Conservation (phyloP, 208 protist species). For the Novymonas esmeraldas region DNA sequence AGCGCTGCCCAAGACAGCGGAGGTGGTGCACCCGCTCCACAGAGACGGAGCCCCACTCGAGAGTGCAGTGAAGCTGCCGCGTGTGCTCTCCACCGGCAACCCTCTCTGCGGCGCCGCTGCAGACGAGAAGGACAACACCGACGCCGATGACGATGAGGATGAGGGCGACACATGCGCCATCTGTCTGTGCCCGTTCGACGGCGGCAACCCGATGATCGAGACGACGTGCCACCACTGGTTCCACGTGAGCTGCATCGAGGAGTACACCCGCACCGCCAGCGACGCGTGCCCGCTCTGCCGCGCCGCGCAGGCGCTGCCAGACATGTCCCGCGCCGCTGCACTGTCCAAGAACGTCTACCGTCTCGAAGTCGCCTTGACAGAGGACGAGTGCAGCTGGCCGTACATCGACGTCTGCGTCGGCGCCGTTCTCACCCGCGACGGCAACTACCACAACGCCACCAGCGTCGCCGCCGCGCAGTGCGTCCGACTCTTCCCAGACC, state of each 20-base stretch:
- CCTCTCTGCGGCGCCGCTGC: too few relatives aligned
- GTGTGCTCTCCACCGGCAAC: not conserved
- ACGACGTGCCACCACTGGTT: slow-evolving; percentile 71
- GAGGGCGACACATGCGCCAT: slow-evolving; percentile 44
- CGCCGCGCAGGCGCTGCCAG: slow-evolving; percentile 36
- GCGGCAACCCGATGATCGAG: slow-evolving; percentile 43
- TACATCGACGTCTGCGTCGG: slow-evolving; percentile 52
- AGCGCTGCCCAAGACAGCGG: not conserved
- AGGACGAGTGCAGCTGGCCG: slow-evolving; percentile 21
- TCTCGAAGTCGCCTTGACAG: slow-evolving; percentile 31
- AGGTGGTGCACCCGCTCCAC: not conserved
- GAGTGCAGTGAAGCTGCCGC: not conserved
- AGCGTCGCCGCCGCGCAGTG: slow-evolving; percentile 52
- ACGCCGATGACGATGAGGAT: not conserved
- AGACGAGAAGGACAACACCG: too few relatives aligned
- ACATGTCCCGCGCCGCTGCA: slow-evolving; percentile 25
- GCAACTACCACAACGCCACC: slow-evolving; percentile 52
- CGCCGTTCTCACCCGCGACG: slow-evolving; percentile 34
- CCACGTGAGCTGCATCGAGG: slow-evolving; percentile 68
- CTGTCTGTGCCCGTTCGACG: slow-evolving; percentile 43
- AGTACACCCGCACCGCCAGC: slow-evolving; percentile 39
- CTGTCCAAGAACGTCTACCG: slow-evolving; percentile 40
- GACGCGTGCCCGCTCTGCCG: slow-evolving; percentile 70
- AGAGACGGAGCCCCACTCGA: not conserved
- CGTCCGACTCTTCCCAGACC: slow-evolving; percentile 28